Evolutionary conservation across 345 rosid genomes (phyloP).

Genomic region (Arabidopsis thaliana): TAIR10.1 NC_003076.8:24371001-24371500

Average conservation of each 20-base stretch:
- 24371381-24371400: background rate
- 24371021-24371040: constrained; percentile 15
- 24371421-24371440: constrained; percentile 54
- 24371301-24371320: constrained; percentile 91
- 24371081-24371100: constrained; percentile 30
- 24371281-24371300: constrained; percentile 86
- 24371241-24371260: constrained; percentile 55
- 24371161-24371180: constrained; percentile 36
- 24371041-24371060: background rate
- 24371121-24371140: constrained; percentile 19
- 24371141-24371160: constrained; percentile 85
- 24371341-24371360: constrained; percentile 66
- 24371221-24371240: constrained; percentile 45
- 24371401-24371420: background rate
- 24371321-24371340: constrained; percentile 90
- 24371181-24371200: constrained; percentile 25
- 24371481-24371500: constrained; percentile 96
- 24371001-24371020: constrained; percentile 4
- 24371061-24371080: constrained; percentile 14
- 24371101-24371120: constrained; percentile 19
- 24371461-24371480: constrained; percentile 96
- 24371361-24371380: constrained; percentile 1
- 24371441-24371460: constrained; percentile 98
- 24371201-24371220: constrained; percentile 47
- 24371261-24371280: constrained; percentile 93